Conservation (phyloP, 2,329 filamentous ascomycete genomes). For the Exserohilum rostratum region DNA sequence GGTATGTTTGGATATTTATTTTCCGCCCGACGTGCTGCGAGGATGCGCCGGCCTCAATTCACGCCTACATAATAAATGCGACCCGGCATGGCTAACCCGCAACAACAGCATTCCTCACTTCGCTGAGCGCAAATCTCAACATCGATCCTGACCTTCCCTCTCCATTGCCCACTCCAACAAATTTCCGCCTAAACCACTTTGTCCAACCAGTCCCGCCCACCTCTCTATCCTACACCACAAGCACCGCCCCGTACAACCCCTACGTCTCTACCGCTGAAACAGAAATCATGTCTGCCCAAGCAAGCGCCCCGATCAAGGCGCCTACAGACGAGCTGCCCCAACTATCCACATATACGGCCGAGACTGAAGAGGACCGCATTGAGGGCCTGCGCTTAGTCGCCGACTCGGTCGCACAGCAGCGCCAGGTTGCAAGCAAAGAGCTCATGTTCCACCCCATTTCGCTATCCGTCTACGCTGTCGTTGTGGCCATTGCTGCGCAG, state of each 20-base stretch:
- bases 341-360: conserved; percentile 64
- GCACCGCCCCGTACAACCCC: conserved; percentile 44
- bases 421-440: conserved; percentile 67
- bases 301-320: conserved; percentile 28
- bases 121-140: conserved; percentile 78
- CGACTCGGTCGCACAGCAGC: conserved; percentile 83
- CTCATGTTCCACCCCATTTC: conserved; percentile 54
- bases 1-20: conserved; percentile 38
- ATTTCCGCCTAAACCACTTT: conserved; percentile 50
- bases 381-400: conserved; percentile 75
- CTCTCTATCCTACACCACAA: conserved; percentile 53
- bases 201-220: conserved; percentile 63
- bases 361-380: conserved; percentile 64
- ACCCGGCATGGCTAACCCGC: conserved; percentile 16
- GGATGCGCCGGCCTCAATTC: too few relatives aligned
- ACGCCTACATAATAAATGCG: too few relatives aligned
- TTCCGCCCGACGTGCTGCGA: not conserved
- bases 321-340: conserved; percentile 55
- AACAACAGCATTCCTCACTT: conserved; percentile 76
- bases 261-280: conserved; percentile 46
- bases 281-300: conserved; percentile 45
- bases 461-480: conserved; percentile 47
- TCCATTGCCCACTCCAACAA: conserved; percentile 69
- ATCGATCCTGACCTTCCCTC: conserved; percentile 65
- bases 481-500: conserved; percentile 50